Evolutionary conservation across 2,329 filamentous ascomycete species (phyloP), one percentile per base, ranked within the genome.

Genomic region (Penicillium sp.): DNA sequence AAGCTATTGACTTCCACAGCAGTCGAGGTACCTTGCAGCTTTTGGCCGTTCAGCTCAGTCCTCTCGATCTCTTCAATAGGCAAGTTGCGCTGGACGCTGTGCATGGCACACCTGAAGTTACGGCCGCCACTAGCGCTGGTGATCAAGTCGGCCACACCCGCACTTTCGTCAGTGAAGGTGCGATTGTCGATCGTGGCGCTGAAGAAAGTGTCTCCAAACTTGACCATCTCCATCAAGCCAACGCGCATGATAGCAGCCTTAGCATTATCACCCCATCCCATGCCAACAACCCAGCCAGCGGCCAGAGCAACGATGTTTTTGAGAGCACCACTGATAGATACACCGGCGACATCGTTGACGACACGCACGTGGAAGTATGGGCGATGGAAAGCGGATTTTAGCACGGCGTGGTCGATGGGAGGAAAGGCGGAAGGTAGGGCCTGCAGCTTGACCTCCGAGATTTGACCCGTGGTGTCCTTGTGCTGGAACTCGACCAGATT

Each of bases 241-340:
- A 97, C 88, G 39, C 94, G 89, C 91, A 99, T 97, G 57, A 99
- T 87, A 42, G 94, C 94, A n/a, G 94, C 91, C 79, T 99, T 97
- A 62, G 93, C 93, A 65, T 97, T 99, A 79, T 97, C 92, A 68
- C 94, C 94, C 93, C 94, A 99, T 61, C 93, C 93, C 58, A 93
- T 84, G 34, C 94, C 94, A 61, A 96, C 91, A 41, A 97, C 91
- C 74, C 96, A 99, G 54, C 94, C 94, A 30, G 94, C 92, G 5
- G 91, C 93, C 16, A 99, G 79, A 5, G 94, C 94, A 51, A 99
- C 90, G 61, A 99, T 88, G 79, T 99, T 99, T 81, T 99, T 99
- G 64, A 99, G 79, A 0, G 94, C 94, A 57, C 94, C 94, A 40
- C 92, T 89, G 32, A 99, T 86, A 5, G 94, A 97, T 1, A 97